These are phyloP conservation scores for Venturia oleaginea DNA, from an alignment of 2,329 filamentous ascomycete species.

Conservation along the genomic window DNA sequence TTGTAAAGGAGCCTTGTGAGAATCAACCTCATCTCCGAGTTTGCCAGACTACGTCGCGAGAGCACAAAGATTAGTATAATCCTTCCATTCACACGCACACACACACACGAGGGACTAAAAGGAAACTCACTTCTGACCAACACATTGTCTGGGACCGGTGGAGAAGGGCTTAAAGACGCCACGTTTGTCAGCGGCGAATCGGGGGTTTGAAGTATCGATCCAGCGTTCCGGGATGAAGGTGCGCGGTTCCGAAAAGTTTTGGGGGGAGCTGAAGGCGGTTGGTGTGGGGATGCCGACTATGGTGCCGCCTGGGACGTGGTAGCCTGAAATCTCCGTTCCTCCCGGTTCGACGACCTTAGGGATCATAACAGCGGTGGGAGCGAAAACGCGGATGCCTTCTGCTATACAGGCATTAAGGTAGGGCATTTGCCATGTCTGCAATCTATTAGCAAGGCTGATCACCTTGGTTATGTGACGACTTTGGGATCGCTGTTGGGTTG, in stretches of 20 bases:
- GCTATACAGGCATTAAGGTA: slow-evolving; percentile 20
- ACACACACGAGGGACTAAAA: too few species aligned
- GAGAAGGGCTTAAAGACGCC: slow-evolving; percentile 11
- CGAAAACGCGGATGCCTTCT: slow-evolving; percentile 18
- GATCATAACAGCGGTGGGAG: slow-evolving; percentile 17
- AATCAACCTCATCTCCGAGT: slow-evolving; percentile 13
- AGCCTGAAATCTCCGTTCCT: background rate
- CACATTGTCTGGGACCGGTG: slow-evolving; percentile 13
- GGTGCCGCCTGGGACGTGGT: background rate
- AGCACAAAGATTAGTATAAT: background rate
- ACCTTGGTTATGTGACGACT: background rate
- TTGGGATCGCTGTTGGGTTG: background rate
- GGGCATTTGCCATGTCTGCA: background rate
- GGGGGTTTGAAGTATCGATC: background rate
- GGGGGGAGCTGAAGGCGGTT: background rate
- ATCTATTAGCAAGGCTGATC: background rate
- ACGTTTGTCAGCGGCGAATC: slow-evolving; percentile 9
- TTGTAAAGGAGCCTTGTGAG: background rate
- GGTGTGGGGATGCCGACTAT: background rate
- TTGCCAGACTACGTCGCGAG: slow-evolving; percentile 12
- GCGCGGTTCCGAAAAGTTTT: slow-evolving; percentile 5
- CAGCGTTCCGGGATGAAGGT: slow-evolving; percentile 12
- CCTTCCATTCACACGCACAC: too few species aligned
- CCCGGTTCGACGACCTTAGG: slow-evolving; percentile 20
- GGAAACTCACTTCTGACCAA: slow-evolving; percentile 10